These are phyloP conservation scores for Claviceps lovelessii DNA, from an alignment of 2,329 filamentous ascomycete genomes.

Conservation along the genomic window DNA sequence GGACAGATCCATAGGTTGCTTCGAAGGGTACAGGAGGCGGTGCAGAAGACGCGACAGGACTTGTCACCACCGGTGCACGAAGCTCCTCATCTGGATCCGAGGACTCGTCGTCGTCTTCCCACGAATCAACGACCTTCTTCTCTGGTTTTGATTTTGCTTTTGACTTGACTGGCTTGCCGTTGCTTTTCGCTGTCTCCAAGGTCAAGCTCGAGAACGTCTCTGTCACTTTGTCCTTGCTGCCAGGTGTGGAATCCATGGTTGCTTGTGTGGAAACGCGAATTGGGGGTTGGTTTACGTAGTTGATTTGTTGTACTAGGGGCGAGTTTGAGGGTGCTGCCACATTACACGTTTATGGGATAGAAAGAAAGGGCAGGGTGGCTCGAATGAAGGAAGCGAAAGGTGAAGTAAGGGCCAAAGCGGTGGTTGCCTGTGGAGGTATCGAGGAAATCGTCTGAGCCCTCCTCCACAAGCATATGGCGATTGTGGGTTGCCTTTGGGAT, in stretches of 20 bases:
- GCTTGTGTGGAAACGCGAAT: neutral
- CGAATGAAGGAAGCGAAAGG: neutral
- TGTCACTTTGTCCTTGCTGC: conserved; percentile 14
- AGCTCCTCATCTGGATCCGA: conserved; percentile 19
- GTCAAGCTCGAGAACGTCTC: conserved; percentile 19
- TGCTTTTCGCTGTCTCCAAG: conserved; percentile 11
- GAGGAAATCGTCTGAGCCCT: neutral
- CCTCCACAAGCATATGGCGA: neutral
- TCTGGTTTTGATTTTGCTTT: conserved; percentile 12
- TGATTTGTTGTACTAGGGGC: neutral
- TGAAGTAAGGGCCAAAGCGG: neutral
- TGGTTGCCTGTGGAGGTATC: neutral
- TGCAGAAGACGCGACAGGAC: conserved; percentile 24
- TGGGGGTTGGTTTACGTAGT: neutral
- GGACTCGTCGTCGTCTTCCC: conserved; percentile 45
- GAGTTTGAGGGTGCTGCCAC: neutral
- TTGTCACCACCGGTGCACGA: conserved; percentile 27
- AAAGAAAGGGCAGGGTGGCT: neutral
- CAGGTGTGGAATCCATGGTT: conserved; percentile 11
- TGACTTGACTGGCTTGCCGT: conserved; percentile 1
- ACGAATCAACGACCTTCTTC: conserved; percentile 26
- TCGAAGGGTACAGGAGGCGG: conserved; percentile 57
- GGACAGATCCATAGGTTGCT: conserved; percentile 17
- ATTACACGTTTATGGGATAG: neutral
- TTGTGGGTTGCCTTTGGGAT: neutral